Base-by-base conservation (phyloP, 805 yeast genomes). In the Phaffomyces opuntiae region DNA sequence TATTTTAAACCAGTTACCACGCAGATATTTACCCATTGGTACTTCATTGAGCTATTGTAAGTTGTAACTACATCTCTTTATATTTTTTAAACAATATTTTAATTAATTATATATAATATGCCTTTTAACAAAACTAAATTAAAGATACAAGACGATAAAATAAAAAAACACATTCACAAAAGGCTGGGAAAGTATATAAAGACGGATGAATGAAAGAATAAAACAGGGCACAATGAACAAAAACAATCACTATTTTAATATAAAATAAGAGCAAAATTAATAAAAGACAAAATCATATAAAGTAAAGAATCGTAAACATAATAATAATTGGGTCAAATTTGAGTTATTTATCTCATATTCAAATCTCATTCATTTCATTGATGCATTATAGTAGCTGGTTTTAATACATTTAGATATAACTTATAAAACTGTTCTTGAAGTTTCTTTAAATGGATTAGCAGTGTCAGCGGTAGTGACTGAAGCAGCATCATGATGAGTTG, bases 381-480 rank as follows among this genome's bases (percentile, higher is more conserved):
- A 29, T 29, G 31, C 31, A 11, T 29, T 29, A 29, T 29, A 29
- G 13, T 11, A 9, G 13, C 12, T 33, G 17, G n/a, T 33, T n/a
- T 16, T 16, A 9, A 16, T 14, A 32, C n/a, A 32, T 29, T 29
- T 27, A 14, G 19, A 35, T 21, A 16, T 31, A 36, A 27, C 26
- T 46, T 44, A 57, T 35, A 58, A 49, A 31, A 59, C 63, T 3
- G 61, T 54, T 56, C 63, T 59, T 19, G 59, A 47, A 24, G 55
- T 51, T 50, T 59, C 63, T 40, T 51, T 51, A 58, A 59, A 59
- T 39, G 63, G 63, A 21, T 59, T 53, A 25, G 50, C 53, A 14
- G 59, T 55, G 29, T 56, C 59, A 17, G 49, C 52, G n/a, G 60
- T 53, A 31, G 56, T 50, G n/a, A 53, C 42, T 3, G 58, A 49